Base-by-base conservation (phyloP, 495 filamentous ascomycete genomes). In the Podospora australis region DNA sequence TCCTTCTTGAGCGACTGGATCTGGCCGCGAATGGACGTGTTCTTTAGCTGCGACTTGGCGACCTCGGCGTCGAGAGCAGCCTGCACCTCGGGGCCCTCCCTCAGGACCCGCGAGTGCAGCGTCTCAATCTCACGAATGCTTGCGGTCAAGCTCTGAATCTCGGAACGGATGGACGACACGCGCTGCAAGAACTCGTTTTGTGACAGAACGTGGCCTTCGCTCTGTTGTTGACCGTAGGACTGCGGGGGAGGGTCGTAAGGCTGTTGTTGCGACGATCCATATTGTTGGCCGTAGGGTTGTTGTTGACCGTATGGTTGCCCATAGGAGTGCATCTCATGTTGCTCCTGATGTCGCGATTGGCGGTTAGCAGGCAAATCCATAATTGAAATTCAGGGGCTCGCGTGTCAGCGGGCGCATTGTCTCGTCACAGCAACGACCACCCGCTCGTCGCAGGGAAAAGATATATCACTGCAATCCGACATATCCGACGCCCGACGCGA, bases 1-100 rank as follows among this genome's bases (percentile, higher is more conserved):
- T 88, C 84, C 20, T 55, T 63, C 59, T 85, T 84, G 20, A 88
- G 70, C 39, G 66, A 72, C 56, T 82, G 81, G 69, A 88, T 82
- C 60, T 83, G 75, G 60, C 82, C 77, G 43, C 79, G 73, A 66
- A 88, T 83, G 19, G 73, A 68, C 13, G 72, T 78, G 66, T 83
- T 86, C 57, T 79, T 72, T 28, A 77, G 64, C 60, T 84, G 81
- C 2, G 84, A 85, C 38, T 83, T 71, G 25, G 82, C 70, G 51
- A 84, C 71, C 14, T 81, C 60, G 49, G 74, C 64, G 57, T 87
- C 79, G 23, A 86, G 67, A 56, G 77, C 71, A 36, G 60, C 54
- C 14, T 57, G 65, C 19, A 73, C 72, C 2, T 63, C 53, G 42
- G 62, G 60, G 59, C 83, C 80, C 25, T 73, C 67, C 25, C 70